phyloP scores from a whole-genome alignment of 495 filamentous ascomycete species.

The Podospora comata region DNA sequence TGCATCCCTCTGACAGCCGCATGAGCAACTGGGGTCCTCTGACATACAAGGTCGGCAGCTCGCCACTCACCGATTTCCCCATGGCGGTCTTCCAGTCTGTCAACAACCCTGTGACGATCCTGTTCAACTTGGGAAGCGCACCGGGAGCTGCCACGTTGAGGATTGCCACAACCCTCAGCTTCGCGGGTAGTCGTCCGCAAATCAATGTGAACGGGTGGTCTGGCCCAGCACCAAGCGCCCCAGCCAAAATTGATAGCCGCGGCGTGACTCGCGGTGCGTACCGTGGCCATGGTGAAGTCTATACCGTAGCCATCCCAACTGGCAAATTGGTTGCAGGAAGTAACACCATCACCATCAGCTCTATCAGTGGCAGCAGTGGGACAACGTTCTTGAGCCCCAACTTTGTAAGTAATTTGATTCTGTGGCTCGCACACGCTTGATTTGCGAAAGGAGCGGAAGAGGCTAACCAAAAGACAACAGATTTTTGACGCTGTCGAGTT shows the following conservation, averaged over 20 bases:
- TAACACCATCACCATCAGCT: constrained; percentile 62
- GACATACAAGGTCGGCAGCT: constrained; percentile 59
- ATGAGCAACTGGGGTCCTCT: constrained; percentile 58
- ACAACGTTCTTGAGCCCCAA: constrained; percentile 56
- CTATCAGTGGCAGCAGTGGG: constrained; percentile 57
- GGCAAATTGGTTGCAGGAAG: constrained; percentile 54
- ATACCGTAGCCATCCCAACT: constrained; percentile 53
- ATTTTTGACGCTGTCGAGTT: constrained; percentile 58
- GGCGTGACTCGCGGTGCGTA: constrained; percentile 65
- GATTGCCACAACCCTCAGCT: constrained; percentile 62
- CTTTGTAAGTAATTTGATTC: constrained; percentile 47
- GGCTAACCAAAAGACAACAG: constrained; percentile 28
- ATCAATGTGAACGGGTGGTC: constrained; percentile 52
- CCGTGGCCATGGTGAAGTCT: constrained; percentile 59
- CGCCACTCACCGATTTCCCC: constrained; percentile 51
- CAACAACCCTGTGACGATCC: constrained; percentile 61
- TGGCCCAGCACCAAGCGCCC: constrained; percentile 48
- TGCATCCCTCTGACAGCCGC: constrained; percentile 63
- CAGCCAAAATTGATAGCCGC: constrained; percentile 60
- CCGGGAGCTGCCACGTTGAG: constrained; percentile 53
- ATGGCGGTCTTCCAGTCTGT: constrained; percentile 64
- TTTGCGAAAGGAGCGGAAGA: neutral
- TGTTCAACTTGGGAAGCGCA: constrained; percentile 52
- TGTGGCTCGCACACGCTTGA: neutral
- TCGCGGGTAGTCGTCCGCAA: constrained; percentile 52